Base-by-base conservation (phyloP, 345 rosid genomes). In the Salix exigua region DNA sequence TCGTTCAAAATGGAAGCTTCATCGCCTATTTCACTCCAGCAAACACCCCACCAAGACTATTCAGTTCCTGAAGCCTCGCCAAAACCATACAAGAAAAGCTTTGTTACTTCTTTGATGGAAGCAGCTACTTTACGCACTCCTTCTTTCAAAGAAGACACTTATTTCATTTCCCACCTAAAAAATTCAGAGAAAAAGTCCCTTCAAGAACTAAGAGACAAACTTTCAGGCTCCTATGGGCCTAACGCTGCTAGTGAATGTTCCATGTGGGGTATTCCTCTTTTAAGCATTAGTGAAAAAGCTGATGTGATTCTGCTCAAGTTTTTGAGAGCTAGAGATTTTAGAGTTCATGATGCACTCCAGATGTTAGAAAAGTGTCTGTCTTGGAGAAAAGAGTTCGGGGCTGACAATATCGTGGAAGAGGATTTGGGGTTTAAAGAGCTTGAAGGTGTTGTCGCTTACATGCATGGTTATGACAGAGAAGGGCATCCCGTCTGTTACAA, bases 401-500 rank as follows among this genome's bases (percentile, higher is more conserved):
- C 98, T 4, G 98, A 94, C 79, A 62, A 44, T 42, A 73, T 96
- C 11, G 83, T 79, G 0, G 97, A 94, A 19, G 98, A 93, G 81
- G 99, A 96, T 9, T 81, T 92, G 70, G 95, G 90, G 50, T 96
- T 96, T 75, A 89, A 94, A 66, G 98, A 96, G 66, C 91, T 96
- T 18, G 98, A 96, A 79, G 97, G 90, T 4, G 80, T 82, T 11
- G 99, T 96, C 8, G 98, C 98, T 46, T 93, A 90, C 69, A 94
- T 96, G 99, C 88, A 88, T 46, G 98, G 97, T 0, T 90, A 83
- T 75, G 99, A 96, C 65, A 85, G 86, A 65, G 90, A 86, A 71
- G 98, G 97, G 0, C 99, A 94, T 35, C 99, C 99, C 6, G 97
- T 94, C 5, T 96, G 99, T 73, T 96, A 93, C 86, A 96, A 96